phyloP scores from a whole-genome alignment of 148 eudicot genomes.

The Selenicereus undatus region DNA sequence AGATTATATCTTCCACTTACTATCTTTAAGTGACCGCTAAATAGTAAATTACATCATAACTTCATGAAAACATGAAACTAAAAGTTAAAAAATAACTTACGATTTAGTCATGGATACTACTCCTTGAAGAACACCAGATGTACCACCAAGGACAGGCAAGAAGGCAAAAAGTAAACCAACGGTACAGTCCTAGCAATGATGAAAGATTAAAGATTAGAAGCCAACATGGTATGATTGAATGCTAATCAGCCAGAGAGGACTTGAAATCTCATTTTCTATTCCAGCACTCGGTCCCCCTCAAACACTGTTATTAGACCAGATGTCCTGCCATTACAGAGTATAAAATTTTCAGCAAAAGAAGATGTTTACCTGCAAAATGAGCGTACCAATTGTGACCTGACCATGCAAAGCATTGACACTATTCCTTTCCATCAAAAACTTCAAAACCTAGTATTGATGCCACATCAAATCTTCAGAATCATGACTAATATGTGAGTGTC shows the following conservation, averaged over 20 bases:
- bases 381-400: conserved; percentile 87
- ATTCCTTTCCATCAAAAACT: conserved; percentile 90
- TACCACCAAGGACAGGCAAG: conserved; percentile 94
- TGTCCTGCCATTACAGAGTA: neutral
- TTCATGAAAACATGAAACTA: neutral
- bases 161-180: conserved; percentile 96
- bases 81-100: conserved; percentile 42
- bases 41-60: neutral
- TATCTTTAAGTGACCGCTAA: neutral
- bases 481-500: neutral
- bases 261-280: neutral
- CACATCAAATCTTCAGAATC: neutral
- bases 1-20: neutral
- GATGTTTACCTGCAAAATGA: conserved; percentile 56
- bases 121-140: conserved; percentile 85
- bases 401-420: conserved; percentile 78
- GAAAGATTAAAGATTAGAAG: conserved; percentile 16
- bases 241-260: neutral
- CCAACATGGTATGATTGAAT: conserved; percentile 7
- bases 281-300: neutral
- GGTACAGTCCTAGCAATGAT: conserved; percentile 73
- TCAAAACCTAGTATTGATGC: conserved; percentile 50
- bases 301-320: neutral
- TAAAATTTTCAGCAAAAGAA: conserved; percentile 10
- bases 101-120: conserved; percentile 85